Evolutionary conservation across 2,329 filamentous ascomycete species (phyloP), one percentile per base, ranked within the genome.

Genomic region (Exophiala sp.): DNA sequence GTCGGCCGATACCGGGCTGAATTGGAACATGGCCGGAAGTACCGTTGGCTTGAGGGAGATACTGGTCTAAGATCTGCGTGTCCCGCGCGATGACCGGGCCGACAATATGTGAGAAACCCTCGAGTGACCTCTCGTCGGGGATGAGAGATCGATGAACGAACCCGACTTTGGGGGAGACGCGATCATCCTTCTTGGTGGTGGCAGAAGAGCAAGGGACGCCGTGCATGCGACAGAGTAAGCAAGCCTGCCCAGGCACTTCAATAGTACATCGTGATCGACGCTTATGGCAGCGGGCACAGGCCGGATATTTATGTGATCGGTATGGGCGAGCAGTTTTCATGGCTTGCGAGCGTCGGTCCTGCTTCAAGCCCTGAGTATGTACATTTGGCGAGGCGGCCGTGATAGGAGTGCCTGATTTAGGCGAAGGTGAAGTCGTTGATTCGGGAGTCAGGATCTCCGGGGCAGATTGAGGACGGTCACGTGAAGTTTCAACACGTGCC

Each of bases 261-360:
- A 81, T 76, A 14, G 81, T 82, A 64, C 83, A 85, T 59, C 83
- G 75, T 2, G 81, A 82, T 65, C 85, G 85, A 55, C 83, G 76
- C 55, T 77, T 77, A 49, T 83, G 75, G 63, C 83, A 86, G 11
- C 81, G 71, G 48, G 81, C 70, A 68, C 83, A 85, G 7, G 82
- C 82, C 46, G 82, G 80, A 36, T 79, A 77, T 56, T 82, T 76
- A 68, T 85, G 82, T 6, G 82, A 85, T 55, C 82, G 73, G 63
- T 85, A 85, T 2, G 82, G 82, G 41, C 82, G 74, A 47, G 73
- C 48, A 35, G 53, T 57, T n/a, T 54, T 50, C 54, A 54, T 60
- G 29, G 35, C 49, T 16, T 16, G 14, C 33, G 29, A 34, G 10
- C 50, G 32, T 12, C 14, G 24, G 32, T 11, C 12, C 32, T 36